Evolutionary conservation across 352 stramenopile genomes (phyloP).

Genomic region (Saprolegnia parasitica): DNA sequence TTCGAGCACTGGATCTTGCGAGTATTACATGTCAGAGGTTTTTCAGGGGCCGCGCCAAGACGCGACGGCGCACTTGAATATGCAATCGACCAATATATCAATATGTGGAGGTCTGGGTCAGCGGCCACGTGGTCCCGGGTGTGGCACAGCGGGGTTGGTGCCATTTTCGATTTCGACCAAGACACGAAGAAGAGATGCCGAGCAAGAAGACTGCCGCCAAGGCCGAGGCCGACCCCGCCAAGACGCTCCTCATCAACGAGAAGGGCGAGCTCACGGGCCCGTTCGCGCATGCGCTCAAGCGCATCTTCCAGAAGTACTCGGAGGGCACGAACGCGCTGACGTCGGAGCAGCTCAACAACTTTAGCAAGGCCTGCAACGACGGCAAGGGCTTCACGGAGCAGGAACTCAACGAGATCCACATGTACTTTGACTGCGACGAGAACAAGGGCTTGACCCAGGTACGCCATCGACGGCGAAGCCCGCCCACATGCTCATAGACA

Average conservation of each 20-base stretch:
- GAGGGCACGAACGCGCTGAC: conserved; percentile 37
- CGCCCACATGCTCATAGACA: background rate
- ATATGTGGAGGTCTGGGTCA: background rate
- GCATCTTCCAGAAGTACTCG: conserved; percentile 28
- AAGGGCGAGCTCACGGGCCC: conserved; percentile 25
- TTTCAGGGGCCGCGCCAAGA: background rate
- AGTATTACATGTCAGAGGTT: too few species aligned
- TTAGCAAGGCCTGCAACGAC: conserved; percentile 87
- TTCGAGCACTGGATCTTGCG: too few species aligned
- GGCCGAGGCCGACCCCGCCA: conserved; percentile 15
- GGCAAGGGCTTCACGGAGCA: conserved; percentile 82
- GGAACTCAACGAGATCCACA: conserved; percentile 90
- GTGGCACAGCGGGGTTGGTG: background rate
- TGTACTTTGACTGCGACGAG: conserved; percentile 88
- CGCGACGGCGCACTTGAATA: too few species aligned
- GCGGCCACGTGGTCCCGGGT: background rate
- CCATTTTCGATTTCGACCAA: background rate
- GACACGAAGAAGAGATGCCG: background rate
- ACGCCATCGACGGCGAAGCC: background rate
- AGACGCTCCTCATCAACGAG: conserved; percentile 23
- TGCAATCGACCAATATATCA: background rate
- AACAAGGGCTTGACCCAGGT: conserved; percentile 83
- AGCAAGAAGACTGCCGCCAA: conserved; percentile 15
- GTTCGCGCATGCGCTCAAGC: conserved; percentile 27
- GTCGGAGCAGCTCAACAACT: conserved; percentile 82